Evolutionary conservation across 2,329 filamentous ascomycete genomes (phyloP).

Genomic region (Sporothrix humicola): DNA sequence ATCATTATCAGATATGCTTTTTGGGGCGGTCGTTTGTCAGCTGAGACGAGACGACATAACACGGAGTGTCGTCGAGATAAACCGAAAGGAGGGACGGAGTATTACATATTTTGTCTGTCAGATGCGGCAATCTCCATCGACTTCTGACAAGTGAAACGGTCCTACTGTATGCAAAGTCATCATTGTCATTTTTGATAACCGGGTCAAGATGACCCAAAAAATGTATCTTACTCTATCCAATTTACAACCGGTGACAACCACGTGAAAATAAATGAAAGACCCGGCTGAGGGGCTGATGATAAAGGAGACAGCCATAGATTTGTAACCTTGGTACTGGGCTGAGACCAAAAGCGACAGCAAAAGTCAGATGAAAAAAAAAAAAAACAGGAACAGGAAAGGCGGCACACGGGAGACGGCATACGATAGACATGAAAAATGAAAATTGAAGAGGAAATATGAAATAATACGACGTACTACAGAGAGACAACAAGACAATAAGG

Average conservation of each 20-base stretch:
- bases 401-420: not conserved
- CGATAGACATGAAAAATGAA: not conserved
- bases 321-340: slow-evolving; percentile 7
- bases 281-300: not conserved
- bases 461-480: not conserved
- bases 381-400: not conserved
- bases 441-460: not conserved
- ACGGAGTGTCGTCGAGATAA: not conserved
- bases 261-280: slow-evolving; percentile 1
- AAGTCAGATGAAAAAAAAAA: not conserved
- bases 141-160: not conserved
- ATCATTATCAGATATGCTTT: too few relatives aligned
- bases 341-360: not conserved
- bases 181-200: not conserved
- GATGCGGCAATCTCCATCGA: not conserved
- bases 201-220: not conserved
- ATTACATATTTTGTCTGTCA: not conserved
- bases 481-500: not conserved
- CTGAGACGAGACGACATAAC: slow-evolving; percentile 6
- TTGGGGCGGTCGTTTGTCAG: not conserved
- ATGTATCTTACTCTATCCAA: too few relatives aligned
- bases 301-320: not conserved
- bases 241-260: not conserved
- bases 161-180: not conserved
- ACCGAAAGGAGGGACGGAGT: not conserved